Evolutionary conservation across 768 basidiomycete genomes (phyloP), one percentile per base, ranked within the genome.

Genomic region (Leccinellum luteum): DNA sequence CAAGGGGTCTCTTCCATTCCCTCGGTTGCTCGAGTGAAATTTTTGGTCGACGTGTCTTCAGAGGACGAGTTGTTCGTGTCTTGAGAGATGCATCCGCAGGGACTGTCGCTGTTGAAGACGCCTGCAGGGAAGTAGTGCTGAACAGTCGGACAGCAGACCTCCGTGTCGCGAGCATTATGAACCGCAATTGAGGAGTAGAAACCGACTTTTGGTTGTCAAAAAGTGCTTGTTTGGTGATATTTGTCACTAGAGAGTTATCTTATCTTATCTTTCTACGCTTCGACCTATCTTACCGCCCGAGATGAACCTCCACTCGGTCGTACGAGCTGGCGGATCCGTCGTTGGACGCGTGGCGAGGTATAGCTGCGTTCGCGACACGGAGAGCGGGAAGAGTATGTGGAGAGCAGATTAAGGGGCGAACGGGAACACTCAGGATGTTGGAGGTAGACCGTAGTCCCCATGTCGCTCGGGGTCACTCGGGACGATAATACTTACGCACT

Each of bases 271-370:
- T n/a, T 76, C 81, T 27, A 81, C 85, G 19, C 74, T 99, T n/a
- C 84, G 89, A 17, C 91, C 94, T 2, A 83, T 95, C 51, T 78
- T 98, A 10, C 91, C 93, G 0, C 90, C 92, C 14, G 89, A 88
- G 56, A 89, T 90, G 74, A 78, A 82, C 5, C 79, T 99, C 21
- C 54, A 60, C 0, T 69, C 79, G 47, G 81, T 94, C 44, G 71
- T 75, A 34, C 74, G 79, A 1, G 90, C 94, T 1, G n/a, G 73
- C 66, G 2, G 85, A 97, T 68, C 84, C 90, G 1, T 60, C 74
- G 13, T 62, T 85, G 59, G 93, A 96, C 65, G 89, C 95, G 15
- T 99, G 95, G 95, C 79, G 82, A 43, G 97, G 97, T 7, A 95
- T 99, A 93, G 90, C 91, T 14, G 79, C 79, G 51, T 89, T 89